Evolutionary conservation across 306 rosid genomes (phyloP).

Genomic region (Ammopiptanthus mongolicus): DNA sequence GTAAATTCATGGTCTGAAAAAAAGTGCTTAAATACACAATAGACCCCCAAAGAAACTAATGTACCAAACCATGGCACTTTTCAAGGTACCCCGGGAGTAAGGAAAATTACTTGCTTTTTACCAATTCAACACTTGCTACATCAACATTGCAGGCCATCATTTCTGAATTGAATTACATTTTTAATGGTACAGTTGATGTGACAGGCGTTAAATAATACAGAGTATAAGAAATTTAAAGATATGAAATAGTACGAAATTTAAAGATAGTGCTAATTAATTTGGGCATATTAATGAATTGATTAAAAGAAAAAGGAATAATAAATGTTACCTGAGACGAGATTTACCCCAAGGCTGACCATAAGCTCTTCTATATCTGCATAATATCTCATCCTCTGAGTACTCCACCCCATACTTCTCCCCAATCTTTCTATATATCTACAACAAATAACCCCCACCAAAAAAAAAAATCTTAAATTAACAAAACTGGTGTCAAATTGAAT

Average conservation of each 20-base stretch:
- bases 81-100: neutral
- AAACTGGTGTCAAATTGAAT: neutral
- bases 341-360: constrained; percentile 91
- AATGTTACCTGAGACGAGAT: constrained; percentile 81
- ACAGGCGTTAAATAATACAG: neutral
- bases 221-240: neutral
- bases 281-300: neutral
- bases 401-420: constrained; percentile 93
- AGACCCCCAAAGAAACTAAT: neutral
- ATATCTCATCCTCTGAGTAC: constrained; percentile 81
- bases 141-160: neutral
- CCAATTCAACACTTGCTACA: neutral
- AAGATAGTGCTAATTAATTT: neutral
- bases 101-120: too few species aligned
- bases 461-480: neutral
- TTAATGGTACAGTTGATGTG: neutral
- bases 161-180: neutral
- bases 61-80: neutral
- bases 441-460: neutral
- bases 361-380: constrained; percentile 83
- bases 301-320: neutral
- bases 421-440: constrained; percentile 68
- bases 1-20: neutral
- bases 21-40: neutral
- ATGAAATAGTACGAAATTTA: neutral